Percentiles rank a stretch among this genome's conserved stretches.
Evolutionary conservation across 495 filamentous ascomycete genomes (phyloP).

Genomic region (Trichocladium antarcticum): DNA sequence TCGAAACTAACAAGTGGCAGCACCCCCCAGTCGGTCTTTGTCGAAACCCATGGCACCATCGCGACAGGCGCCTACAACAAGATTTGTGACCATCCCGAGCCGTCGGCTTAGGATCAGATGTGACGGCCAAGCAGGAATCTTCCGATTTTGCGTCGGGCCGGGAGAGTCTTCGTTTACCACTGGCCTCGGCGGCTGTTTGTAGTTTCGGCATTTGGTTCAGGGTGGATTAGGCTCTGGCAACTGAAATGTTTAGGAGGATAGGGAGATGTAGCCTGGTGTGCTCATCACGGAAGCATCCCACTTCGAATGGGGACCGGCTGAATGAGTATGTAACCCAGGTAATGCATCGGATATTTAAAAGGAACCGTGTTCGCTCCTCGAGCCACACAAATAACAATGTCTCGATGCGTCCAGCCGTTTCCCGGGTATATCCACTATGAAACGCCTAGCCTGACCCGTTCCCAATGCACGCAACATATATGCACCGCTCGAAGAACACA

Average conservation of each 20-base stretch:
- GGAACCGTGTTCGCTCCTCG: too few relatives aligned
- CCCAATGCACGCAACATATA: not conserved
- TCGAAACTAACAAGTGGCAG: slow-evolving; percentile 8
- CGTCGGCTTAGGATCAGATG: not conserved
- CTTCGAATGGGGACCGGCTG: too few relatives aligned
- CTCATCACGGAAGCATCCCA: too few relatives aligned
- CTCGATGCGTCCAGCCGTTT: not conserved
- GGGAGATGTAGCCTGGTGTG: too few relatives aligned
- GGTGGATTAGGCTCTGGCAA: not conserved
- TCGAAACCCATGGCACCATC: slow-evolving; percentile 10
- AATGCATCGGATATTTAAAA: too few relatives aligned
- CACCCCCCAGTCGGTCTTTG: slow-evolving; percentile 14
- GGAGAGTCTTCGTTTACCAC: not conserved
- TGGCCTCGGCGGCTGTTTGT: not conserved
- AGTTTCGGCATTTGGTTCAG: not conserved
- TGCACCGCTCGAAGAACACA: too few relatives aligned
- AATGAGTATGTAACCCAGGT: not conserved
- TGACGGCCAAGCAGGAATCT: too few relatives aligned
- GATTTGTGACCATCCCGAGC: slow-evolving; percentile 12
- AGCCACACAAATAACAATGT: not conserved
- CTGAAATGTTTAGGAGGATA: too few relatives aligned
- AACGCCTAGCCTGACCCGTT: too few relatives aligned
- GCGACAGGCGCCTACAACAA: slow-evolving; percentile 21
- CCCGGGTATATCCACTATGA: slow-evolving; percentile 3
- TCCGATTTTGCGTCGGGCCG: too few relatives aligned